Conservation (phyloP, 75 land plant genomes). For the Ceratopteris richardii region DNA sequence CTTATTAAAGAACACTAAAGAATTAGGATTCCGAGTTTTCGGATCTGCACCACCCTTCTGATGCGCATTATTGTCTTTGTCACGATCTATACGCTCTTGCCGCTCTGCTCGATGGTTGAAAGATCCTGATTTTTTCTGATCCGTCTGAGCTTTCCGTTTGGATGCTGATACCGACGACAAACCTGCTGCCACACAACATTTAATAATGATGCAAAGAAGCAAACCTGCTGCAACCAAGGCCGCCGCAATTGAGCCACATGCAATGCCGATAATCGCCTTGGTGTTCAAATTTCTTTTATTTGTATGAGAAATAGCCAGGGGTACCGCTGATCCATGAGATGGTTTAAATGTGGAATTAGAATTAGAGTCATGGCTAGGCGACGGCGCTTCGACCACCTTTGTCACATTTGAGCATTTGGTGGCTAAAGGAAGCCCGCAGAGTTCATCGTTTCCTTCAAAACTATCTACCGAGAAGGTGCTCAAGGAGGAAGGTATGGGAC, state of each 20-base stretch:
- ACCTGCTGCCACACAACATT: too few relatives aligned
- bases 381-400: not conserved
- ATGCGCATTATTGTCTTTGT: constrained; percentile 10
- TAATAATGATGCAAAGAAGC: too few relatives aligned
- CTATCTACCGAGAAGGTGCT: constrained; percentile 15
- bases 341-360: not conserved
- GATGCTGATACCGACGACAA: too few relatives aligned
- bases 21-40: constrained; percentile 10
- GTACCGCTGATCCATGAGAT: not conserved
- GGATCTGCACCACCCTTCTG: constrained; percentile 28
- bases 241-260: too few relatives aligned
- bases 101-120: not conserved
- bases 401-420: not conserved
- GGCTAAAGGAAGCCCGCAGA: constrained; percentile 44
- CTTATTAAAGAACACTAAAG: constrained; percentile 29
- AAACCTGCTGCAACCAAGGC: too few relatives aligned
- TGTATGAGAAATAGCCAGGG: too few relatives aligned
- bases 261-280: too few relatives aligned
- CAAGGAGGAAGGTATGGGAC: constrained; percentile 40
- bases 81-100: not conserved
- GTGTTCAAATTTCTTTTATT: too few relatives aligned
- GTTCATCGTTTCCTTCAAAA: constrained; percentile 39
- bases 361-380: not conserved
- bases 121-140: not conserved
- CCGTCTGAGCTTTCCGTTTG: not conserved